Base-by-base conservation (phyloP, 257 asterid species). In the Marsdenia floribunda region DNA sequence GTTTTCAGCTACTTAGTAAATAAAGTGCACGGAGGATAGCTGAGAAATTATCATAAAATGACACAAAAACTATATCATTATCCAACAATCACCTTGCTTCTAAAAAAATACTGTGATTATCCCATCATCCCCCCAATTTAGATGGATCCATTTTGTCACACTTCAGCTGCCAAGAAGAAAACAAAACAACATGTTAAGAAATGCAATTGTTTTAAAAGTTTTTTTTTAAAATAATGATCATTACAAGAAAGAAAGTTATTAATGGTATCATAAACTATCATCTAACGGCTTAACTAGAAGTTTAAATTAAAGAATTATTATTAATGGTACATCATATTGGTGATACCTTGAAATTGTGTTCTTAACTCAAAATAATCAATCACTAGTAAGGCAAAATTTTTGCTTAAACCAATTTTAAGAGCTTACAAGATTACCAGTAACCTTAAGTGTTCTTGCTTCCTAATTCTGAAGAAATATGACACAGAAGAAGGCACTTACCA, bases 81-180 rank as follows among this genome's bases (percentile, higher is more conserved):
- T 18, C 53, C 14, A 60, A 49, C 14, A 38, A 15, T 54, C 22
- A 72, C 12, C 5, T n/a, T 22, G 44, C 3, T 29, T 33, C 35
- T 6, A 21, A 52, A 52, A 63, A n/a, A n/a, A 94, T 67, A 94
- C 81, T 77, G 87, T 84, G 59, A 92, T 86, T 65, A 94, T 24
- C 70, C 99, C 98, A 16, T 87, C 93, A 49, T 94, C 99, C 44
- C 99, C 99, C 96, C 98, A 92, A 76, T 94, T 94, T 83, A 94
- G 82, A 75, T 95, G 99, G 76, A 95, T 82, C 97, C 99, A 95
- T 82, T 95, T 95, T 59, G 97, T 53, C 84, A 94, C 98, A 24
- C 98, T 95, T 80, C 90, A 84, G 81, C 98, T 95, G 96, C 78
- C 79, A 71, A 68, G 38, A 22, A 75, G 21, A 63, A 78, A 84